Conservation (phyloP, 192 early-diverging fungal species). For the Dispira simplex region DNA sequence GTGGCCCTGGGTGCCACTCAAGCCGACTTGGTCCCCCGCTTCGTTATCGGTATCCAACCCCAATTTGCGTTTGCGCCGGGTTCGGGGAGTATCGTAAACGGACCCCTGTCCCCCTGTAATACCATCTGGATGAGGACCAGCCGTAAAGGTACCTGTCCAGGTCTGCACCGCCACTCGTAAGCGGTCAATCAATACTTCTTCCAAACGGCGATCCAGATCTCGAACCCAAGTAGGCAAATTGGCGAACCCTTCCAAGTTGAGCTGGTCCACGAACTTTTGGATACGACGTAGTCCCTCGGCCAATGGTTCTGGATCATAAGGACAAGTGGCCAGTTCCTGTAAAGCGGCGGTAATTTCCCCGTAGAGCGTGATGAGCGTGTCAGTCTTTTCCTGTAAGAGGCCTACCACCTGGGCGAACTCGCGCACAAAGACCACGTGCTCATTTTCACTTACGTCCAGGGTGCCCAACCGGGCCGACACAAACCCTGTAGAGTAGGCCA, state of each 20-base stretch:
- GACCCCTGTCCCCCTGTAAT: constrained; percentile 30
- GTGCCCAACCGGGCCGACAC: constrained; percentile 8
- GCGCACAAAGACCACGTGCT: constrained; percentile 84
- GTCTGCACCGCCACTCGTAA: constrained; percentile 60
- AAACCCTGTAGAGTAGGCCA: constrained; percentile 9
- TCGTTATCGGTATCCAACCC: constrained; percentile 19
- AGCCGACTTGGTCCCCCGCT: constrained; percentile 17
- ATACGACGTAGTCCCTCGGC: constrained; percentile 55
- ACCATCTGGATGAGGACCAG: constrained; percentile 25
- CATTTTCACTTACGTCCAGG: constrained; percentile 60
- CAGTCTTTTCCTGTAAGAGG: constrained; percentile 93
- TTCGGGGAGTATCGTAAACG: constrained; percentile 18
- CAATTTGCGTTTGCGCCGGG: constrained; percentile 13
- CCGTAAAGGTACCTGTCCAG: constrained; percentile 54
- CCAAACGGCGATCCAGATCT: constrained; percentile 65
- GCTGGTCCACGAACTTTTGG: constrained; percentile 79
- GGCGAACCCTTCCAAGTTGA: constrained; percentile 88
- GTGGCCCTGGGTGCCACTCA: not conserved
- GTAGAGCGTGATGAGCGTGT: constrained; percentile 60
- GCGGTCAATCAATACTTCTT: constrained; percentile 53
- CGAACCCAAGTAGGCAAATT: constrained; percentile 87
- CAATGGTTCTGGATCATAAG: constrained; percentile 55
- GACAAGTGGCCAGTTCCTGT: constrained; percentile 71
- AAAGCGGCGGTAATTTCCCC: constrained; percentile 67
- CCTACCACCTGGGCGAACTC: constrained; percentile 83